Percentiles rank a stretch among this genome's conserved stretches.
Evolutionary conservation across 768 basidiomycete genomes (phyloP).

Genomic region (Termitomyces sp.): DNA sequence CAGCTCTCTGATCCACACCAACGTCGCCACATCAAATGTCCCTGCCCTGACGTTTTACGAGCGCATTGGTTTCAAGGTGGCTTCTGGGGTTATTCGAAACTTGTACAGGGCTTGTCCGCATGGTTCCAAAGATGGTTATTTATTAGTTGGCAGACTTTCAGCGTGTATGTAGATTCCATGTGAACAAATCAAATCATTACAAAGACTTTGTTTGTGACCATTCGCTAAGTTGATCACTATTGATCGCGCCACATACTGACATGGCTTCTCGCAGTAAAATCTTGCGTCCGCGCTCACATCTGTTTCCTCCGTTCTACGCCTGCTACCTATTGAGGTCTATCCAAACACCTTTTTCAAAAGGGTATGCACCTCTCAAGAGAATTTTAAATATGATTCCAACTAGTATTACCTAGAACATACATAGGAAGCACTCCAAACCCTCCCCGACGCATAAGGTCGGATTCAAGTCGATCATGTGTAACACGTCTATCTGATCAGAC

Average conservation of each 20-base stretch:
- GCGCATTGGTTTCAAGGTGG: conserved; percentile 33
- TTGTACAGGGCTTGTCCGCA: conserved; percentile 31
- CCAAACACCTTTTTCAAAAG: conserved; percentile 44
- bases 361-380: conserved; percentile 20
- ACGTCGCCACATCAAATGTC: conserved; percentile 39
- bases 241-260: neutral
- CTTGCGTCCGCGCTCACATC: conserved; percentile 24
- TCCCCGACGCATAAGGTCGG: conserved; percentile 55
- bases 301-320: conserved; percentile 69
- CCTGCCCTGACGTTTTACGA: conserved; percentile 39
- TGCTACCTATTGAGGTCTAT: conserved; percentile 78
- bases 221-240: neutral
- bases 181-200: neutral
- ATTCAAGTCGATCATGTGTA: neutral
- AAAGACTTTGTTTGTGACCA: neutral
- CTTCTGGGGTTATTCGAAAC: conserved; percentile 29
- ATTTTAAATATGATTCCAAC: neutral
- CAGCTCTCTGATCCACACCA: conserved; percentile 32
- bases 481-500: neutral
- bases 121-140: conserved; percentile 37
- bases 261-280: neutral
- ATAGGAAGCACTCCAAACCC: conserved; percentile 72
- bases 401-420: conserved; percentile 47
- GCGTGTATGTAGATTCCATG: neutral
- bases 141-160: conserved; percentile 31